phyloP scores from a whole-genome alignment of 352 stramenopile genomes.

The Aphanomyces astaci region DNA sequence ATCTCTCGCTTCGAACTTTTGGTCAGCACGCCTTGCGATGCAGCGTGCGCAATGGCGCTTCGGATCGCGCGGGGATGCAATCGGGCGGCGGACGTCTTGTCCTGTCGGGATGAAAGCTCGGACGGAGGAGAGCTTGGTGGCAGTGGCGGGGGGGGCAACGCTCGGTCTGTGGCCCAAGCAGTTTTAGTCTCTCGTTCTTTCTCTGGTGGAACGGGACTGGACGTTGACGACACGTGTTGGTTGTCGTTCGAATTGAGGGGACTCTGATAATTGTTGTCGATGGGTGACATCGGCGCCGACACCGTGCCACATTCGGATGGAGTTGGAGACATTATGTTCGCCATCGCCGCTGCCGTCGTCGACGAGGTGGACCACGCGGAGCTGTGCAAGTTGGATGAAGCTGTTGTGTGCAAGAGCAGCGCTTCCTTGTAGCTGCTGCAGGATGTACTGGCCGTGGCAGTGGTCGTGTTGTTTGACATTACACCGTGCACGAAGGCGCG shows the following conservation, averaged over 20 bases:
- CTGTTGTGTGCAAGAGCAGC: neutral
- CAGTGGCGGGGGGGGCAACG: neutral
- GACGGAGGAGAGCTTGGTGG: neutral
- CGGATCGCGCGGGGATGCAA: slow-evolving; percentile 14
- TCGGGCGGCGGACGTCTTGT: slow-evolving; percentile 4
- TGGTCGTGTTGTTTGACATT: too few relatives aligned
- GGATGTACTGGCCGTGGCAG: neutral
- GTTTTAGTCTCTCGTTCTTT: too few relatives aligned
- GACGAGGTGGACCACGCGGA: neutral
- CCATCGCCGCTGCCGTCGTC: neutral
- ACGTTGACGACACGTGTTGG: neutral
- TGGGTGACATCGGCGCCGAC: neutral
- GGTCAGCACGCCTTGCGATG: slow-evolving; percentile 16
- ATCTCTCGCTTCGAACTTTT: slow-evolving; percentile 21
- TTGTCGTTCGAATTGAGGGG: neutral
- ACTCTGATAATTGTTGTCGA: neutral
- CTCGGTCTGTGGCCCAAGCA: too few relatives aligned
- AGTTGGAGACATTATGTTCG: neutral
- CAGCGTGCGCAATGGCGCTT: slow-evolving; percentile 14
- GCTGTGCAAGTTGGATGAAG: neutral
- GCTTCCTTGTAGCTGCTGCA: slow-evolving; percentile 18
- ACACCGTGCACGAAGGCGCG: too few relatives aligned
- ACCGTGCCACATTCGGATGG: neutral
- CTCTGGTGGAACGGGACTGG: neutral
- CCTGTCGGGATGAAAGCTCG: neutral